phyloP scores from a whole-genome alignment of 2,329 filamentous ascomycete genomes.

The Phialemoniopsis sp. region DNA sequence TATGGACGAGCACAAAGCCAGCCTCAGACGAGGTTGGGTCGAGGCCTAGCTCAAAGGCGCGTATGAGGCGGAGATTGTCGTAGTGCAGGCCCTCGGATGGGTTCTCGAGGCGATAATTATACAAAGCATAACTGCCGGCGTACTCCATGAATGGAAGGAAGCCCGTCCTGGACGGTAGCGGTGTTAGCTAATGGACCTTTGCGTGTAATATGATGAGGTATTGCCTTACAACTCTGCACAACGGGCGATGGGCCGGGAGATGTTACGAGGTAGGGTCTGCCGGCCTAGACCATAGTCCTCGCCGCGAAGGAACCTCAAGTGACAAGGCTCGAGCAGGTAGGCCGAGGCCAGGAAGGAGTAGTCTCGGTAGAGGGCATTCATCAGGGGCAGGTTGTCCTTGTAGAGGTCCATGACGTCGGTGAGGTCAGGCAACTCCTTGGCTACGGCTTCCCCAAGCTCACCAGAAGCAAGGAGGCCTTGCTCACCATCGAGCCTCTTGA shows the following conservation, averaged over 20 bases:
- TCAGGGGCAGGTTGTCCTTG: conserved; percentile 66
- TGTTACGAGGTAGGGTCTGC: conserved; percentile 65
- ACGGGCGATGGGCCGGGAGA: conserved; percentile 77
- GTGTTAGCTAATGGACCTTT: not conserved
- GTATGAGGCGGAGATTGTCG: conserved; percentile 74
- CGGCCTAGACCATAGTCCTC: conserved; percentile 76
- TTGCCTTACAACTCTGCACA: conserved; percentile 85
- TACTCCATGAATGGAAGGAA: conserved; percentile 95
- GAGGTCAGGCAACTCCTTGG: conserved; percentile 72
- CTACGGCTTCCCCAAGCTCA: conserved; percentile 70
- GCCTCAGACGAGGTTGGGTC: conserved; percentile 86
- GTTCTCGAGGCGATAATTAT: conserved; percentile 61
- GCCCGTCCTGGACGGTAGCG: conserved; percentile 41
- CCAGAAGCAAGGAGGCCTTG: conserved; percentile 74
- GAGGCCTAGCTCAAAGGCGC: conserved; percentile 86
- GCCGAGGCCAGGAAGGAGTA: conserved; percentile 89
- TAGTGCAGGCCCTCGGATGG: conserved; percentile 54
- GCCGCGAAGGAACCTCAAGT: conserved; percentile 66
- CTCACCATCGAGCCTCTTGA: conserved; percentile 67
- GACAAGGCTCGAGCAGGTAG: conserved; percentile 88
- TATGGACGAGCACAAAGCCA: conserved; percentile 91
- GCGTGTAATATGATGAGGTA: no score
- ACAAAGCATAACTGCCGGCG: conserved; percentile 64
- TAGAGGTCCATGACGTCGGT: conserved; percentile 69
- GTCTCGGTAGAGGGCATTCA: conserved; percentile 87